Percentiles rank a stretch among this genome's conserved stretches.
Conservation (phyloP, 139 green algal genomes). For the Nannochloris sp. region DNA sequence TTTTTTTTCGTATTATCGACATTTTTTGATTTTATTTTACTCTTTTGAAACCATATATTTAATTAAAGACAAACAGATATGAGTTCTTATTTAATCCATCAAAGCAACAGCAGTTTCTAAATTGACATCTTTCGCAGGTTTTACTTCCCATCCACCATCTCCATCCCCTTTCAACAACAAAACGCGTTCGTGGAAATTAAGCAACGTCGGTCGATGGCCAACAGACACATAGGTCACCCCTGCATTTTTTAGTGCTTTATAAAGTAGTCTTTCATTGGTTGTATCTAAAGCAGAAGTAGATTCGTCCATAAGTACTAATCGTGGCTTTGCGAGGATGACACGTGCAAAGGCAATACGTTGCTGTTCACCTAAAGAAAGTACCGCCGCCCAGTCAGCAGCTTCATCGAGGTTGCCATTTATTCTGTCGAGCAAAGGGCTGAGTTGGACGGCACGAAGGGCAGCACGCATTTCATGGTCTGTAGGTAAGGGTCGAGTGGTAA, state of each 20-base stretch:
- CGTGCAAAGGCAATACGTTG: conserved; percentile 94
- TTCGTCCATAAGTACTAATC: conserved; percentile 91
- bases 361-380: conserved; percentile 93
- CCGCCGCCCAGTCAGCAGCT: conserved; percentile 73
- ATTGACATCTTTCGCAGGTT: conserved; percentile 4
- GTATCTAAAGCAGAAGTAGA: conserved; percentile 83
- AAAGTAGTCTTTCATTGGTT: conserved; percentile 78
- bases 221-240: conserved; percentile 84
- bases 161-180: conserved; percentile 47
- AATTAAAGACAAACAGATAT: too few relatives aligned
- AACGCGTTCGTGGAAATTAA: conserved; percentile 67
- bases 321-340: conserved; percentile 36
- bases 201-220: conserved; percentile 79
- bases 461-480: conserved; percentile 55
- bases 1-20: too few relatives aligned
- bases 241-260: conserved; percentile 38
- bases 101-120: conserved; percentile 20
- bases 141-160: conserved; percentile 18
- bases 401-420: conserved; percentile 44
- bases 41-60: too few relatives aligned
- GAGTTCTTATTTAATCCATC: conserved; percentile 17
- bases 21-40: too few relatives aligned
- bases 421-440: conserved; percentile 14
- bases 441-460: conserved; percentile 51
- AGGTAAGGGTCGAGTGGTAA: conserved; percentile 27